Evolutionary conservation across 2,329 filamentous ascomycete species (phyloP).

Genomic region (Chaetomium olivaceum): DNA sequence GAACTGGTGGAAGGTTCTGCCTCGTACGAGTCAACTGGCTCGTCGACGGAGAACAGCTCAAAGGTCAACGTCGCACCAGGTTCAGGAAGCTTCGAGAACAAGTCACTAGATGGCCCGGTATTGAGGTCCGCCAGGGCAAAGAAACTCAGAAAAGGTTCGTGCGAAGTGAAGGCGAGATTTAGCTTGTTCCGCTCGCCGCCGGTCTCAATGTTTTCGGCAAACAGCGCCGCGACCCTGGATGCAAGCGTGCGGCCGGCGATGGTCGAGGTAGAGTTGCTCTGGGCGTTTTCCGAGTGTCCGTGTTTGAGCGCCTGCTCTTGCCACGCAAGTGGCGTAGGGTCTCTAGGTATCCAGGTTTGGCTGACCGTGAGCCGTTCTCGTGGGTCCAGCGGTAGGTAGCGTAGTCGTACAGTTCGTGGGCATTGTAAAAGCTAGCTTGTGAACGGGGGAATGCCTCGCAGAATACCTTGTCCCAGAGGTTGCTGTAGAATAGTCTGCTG

Average conservation of each 20-base stretch:
- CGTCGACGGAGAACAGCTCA: constrained; percentile 57
- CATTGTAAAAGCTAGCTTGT: constrained; percentile 49
- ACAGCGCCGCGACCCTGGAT: constrained; percentile 44
- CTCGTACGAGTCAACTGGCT: background rate
- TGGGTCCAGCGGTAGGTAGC: constrained; percentile 56
- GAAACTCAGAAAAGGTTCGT: constrained; percentile 57
- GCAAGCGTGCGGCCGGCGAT: constrained; percentile 57
- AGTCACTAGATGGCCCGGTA: constrained; percentile 52
- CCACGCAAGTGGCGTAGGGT: constrained; percentile 65
- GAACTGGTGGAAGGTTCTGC: background rate
- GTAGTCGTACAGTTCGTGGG: constrained; percentile 57
- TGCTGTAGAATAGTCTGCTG: constrained; percentile 44
- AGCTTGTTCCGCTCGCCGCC: constrained; percentile 48
- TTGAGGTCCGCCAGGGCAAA: constrained; percentile 52
- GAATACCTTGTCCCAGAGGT: constrained; percentile 44
- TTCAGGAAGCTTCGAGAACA: constrained; percentile 55
- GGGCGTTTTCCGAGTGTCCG: constrained; percentile 51
- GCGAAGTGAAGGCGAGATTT: constrained; percentile 55
- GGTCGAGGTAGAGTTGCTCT: constrained; percentile 47
- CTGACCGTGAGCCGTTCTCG: constrained; percentile 49
- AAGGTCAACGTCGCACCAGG: constrained; percentile 76
- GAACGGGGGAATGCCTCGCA: constrained; percentile 40
- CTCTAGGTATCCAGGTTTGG: constrained; percentile 47
- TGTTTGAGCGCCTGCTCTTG: constrained; percentile 61
- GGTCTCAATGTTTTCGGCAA: constrained; percentile 46